Conservation (phyloP, 768 basidiomycete species). For the Rhodosporidiobolus odoratus region DNA sequence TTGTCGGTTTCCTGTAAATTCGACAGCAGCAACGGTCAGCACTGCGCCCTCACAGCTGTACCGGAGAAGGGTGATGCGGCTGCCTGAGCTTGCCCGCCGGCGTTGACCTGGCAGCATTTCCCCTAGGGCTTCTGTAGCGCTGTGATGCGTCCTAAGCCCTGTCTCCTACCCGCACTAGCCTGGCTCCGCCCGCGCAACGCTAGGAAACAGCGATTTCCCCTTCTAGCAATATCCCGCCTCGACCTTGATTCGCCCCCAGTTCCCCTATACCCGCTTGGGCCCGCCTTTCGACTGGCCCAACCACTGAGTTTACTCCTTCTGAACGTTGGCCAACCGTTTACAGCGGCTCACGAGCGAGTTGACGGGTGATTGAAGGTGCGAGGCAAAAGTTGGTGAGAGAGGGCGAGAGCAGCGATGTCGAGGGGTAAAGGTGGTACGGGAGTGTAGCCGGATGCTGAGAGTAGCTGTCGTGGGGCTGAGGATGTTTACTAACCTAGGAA, state of each 20-base stretch:
- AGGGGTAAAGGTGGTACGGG: not conserved
- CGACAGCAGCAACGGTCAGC: not conserved
- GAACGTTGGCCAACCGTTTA: not conserved
- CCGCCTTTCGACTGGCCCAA: too few species aligned
- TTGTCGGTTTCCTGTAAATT: conserved; percentile 17
- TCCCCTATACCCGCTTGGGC: too few species aligned
- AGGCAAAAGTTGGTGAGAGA: not conserved
- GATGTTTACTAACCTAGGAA: not conserved
- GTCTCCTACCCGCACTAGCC: too few species aligned
- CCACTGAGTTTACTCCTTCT: too few species aligned
- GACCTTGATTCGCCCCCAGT: too few species aligned
- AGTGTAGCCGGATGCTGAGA: not conserved
- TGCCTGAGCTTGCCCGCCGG: not conserved
- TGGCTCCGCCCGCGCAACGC: too few species aligned
- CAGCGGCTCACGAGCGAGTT: not conserved
- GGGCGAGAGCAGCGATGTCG: not conserved
- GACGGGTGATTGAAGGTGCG: not conserved
- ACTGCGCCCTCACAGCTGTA: not conserved
- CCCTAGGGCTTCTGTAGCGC: not conserved
- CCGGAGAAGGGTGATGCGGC: not conserved
- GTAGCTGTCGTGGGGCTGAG: not conserved
- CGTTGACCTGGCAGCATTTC: not conserved
- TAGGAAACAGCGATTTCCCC: too few species aligned
- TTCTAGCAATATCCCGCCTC: too few species aligned
- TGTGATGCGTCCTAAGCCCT: too few species aligned